Evolutionary conservation across 2,329 filamentous ascomycete genomes (phyloP).

Genomic region (Neofusicoccum cordaticola): DNA sequence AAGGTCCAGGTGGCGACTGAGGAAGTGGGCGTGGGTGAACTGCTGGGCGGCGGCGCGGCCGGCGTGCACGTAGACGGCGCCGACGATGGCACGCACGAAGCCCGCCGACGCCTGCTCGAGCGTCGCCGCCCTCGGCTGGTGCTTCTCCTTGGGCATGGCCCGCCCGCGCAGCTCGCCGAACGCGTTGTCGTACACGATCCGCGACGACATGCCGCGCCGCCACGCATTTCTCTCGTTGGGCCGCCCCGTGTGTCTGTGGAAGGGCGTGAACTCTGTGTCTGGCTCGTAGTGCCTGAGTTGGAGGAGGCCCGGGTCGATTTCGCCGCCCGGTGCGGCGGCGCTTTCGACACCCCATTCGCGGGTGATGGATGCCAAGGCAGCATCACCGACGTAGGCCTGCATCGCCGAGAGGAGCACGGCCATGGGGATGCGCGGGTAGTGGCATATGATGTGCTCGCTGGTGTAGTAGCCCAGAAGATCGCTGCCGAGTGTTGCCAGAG

Average conservation of each 20-base stretch:
- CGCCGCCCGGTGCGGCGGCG: conserved; percentile 80
- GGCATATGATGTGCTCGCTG: conserved; percentile 81
- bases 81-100: conserved; percentile 80
- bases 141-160: neutral
- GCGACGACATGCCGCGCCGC: conserved; percentile 55
- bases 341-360: conserved; percentile 88
- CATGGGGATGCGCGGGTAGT: conserved; percentile 88
- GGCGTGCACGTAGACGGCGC: conserved; percentile 80
- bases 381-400: conserved; percentile 76
- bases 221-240: conserved; percentile 23
- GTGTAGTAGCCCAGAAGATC: conserved; percentile 86
- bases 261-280: conserved; percentile 17
- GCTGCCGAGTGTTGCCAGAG: conserved; percentile 75
- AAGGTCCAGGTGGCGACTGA: conserved; percentile 75
- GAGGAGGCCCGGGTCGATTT: conserved; percentile 87
- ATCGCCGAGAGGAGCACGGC: conserved; percentile 82
- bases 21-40: conserved; percentile 81
- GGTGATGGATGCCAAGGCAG: conserved; percentile 70
- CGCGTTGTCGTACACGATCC: conserved; percentile 77
- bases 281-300: conserved; percentile 63
- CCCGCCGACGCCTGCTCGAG: conserved; percentile 25
- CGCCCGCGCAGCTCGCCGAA: conserved; percentile 65
- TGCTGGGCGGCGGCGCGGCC: conserved; percentile 74
- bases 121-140: conserved; percentile 18
- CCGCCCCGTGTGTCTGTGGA: conserved; percentile 30